Evolutionary conservation across 1,284 basidiomycete species (phyloP), one percentile per base, ranked within the genome.

Genomic region (Leucocoprinus gongylophorus): DNA sequence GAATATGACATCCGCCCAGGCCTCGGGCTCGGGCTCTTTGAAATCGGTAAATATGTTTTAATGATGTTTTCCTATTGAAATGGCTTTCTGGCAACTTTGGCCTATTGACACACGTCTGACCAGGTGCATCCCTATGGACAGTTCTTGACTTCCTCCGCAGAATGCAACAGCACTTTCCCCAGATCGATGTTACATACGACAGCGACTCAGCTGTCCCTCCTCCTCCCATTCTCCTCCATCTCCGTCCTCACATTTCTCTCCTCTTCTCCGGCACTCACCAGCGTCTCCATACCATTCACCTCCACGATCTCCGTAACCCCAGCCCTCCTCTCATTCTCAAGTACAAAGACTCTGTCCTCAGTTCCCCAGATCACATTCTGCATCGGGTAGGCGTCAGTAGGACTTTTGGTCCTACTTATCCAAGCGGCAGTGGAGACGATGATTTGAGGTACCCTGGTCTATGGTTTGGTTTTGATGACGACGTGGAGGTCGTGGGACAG

Each of bases 121-220:
- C 58, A 90, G 91, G 91, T 35, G 74, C 84, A 44, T 89, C 88
- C 0, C 71, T 94, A 5, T 94, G 91, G 90, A 80, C 79, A 28
- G 73, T 91, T 12, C 73, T 94, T 46, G 87, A 91, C 58, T 68
- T 79, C 37, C 71, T 95, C 5, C 76, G 83, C 39, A 66, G 72
- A 33, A 69, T 79, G 21, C 40, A 48, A 38, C 46, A 48, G 32
- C 65, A 75, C 46, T 92, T 88, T 57, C 90, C 89, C 37, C 85
- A 88, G 60, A 79, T 92, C 41, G 88, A 92, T 56, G 71, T 94
- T 59, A 89, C 90, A 64, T 93, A 85, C 64, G 89, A 94, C 63
- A 76, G 81, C 9, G 85, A 89, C 58, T 69, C 79, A 44, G 76
- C 84, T 4, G 80, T 74, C 3, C 85, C 87, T 1, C 87, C 89